Evolutionary conservation across 2,329 filamentous ascomycete species (phyloP), one percentile per base, ranked within the genome.

Genomic region (Aspergillus intermedius): DNA sequence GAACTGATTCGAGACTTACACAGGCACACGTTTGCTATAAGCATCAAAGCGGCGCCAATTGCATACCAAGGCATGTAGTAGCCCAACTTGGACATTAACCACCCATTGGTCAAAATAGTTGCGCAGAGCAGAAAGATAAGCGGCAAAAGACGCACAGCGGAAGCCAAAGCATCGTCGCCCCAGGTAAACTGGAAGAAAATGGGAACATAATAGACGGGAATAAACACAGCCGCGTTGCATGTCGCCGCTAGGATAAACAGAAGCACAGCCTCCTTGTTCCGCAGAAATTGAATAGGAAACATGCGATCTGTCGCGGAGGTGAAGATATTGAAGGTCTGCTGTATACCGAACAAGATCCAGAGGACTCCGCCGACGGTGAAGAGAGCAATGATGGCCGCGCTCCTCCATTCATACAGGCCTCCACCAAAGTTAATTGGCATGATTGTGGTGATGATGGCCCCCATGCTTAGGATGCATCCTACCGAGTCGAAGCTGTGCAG

Each of bases 351-450:
- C 5, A 64, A 51, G 23, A 75, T 59, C 34, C 74, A 62, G 0
- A 74, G 55, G 0, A 76, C 60, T 1, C 64, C 74, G n/a, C 73
- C 74, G 1, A 76, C 57, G 2, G 50, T 32, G 28, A 55, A 49
- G 2, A 49, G 19, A 3, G 49, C 48, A 15, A 57, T 57, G 0
- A 50, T 53, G 1, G 34, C 17, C 0, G 66, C 68, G 3, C 64
- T 68, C 41, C 64, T 58, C 78, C 79, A 83, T 0, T 66, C 54
- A 46, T 73, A 82, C 6, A 71, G 34, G 0, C 64, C 61, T 1
- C 79, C 79, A 7, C 75, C 78, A 40, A 80, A 77, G 47, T 68
- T 69, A 49, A 81, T 70, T 2, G 70, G 76, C 61, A 82, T 71
- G 22, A 77, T 63, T 28, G 75, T 54, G 6, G 62, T 61, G 1